These are phyloP conservation scores for Angomonas ambiguus DNA, from an alignment of 208 protist genomes.

Conservation along the genomic window DNA sequence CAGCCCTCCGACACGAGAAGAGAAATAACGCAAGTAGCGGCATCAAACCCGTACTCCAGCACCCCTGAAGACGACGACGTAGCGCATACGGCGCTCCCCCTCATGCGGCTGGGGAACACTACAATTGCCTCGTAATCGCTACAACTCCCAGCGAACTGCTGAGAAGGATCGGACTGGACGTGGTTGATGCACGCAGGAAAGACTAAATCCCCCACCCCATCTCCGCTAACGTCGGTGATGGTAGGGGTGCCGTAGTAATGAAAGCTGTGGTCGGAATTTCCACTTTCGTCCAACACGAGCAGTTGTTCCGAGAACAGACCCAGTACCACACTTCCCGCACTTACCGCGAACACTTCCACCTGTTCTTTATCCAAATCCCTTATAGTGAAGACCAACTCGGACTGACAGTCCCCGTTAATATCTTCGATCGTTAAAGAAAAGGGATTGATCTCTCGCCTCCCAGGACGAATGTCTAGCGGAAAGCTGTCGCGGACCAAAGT, in stretches of 20 bases:
- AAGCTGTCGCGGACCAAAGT: neutral
- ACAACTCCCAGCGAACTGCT: neutral
- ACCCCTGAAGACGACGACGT: neutral
- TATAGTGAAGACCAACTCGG: conserved; percentile 57
- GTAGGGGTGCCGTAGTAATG: conserved; percentile 31
- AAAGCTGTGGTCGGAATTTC: no score
- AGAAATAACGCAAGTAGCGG: neutral
- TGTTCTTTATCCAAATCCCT: conserved; percentile 12
- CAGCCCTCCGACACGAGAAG: neutral
- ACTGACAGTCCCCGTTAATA: conserved; percentile 58
- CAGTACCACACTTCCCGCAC: neutral
- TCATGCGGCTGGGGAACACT: neutral
- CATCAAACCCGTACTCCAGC: neutral
- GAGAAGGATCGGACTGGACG: neutral
- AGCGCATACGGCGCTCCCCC: neutral
- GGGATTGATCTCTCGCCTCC: conserved; percentile 12
- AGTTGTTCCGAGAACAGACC: no score
- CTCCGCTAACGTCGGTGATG: conserved; percentile 42
- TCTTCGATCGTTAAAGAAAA: conserved; percentile 38
- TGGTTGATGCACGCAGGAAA: conserved; percentile 15
- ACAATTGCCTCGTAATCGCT: neutral
- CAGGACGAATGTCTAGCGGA: neutral
- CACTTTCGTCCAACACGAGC: no score
- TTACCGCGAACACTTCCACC: conserved; percentile 29
- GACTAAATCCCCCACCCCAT: conserved; percentile 47